Evolutionary conservation across 257 asterid species (phyloP).

Genomic region (Solanum medicagineum): DNA sequence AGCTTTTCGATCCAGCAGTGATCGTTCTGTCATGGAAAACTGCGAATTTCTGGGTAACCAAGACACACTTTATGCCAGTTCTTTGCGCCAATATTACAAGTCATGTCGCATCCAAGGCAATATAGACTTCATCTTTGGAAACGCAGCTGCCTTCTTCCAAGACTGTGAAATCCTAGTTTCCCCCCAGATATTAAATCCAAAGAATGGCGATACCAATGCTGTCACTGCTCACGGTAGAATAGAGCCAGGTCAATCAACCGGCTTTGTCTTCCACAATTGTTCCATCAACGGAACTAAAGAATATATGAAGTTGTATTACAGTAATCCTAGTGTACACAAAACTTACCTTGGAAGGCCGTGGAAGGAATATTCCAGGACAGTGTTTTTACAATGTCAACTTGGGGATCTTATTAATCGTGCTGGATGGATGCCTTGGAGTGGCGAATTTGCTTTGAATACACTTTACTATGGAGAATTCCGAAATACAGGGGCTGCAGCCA

Average conservation of each 20-base stretch:
- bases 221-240: slow-evolving; percentile 48
- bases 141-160: slow-evolving; percentile 33
- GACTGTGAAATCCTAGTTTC: slow-evolving; percentile 26
- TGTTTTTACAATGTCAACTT: slow-evolving; percentile 18
- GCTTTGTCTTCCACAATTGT: slow-evolving; percentile 33
- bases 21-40: slow-evolving; percentile 24
- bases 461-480: slow-evolving; percentile 33
- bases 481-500: slow-evolving; percentile 20
- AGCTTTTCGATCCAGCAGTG: slow-evolving; percentile 41
- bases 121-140: slow-evolving; percentile 44
- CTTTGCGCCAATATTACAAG: slow-evolving; percentile 40
- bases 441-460: slow-evolving; percentile 29
- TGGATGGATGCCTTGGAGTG: slow-evolving; percentile 46
- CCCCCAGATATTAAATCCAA: slow-evolving; percentile 27
- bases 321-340: slow-evolving; percentile 23
- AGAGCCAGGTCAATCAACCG: slow-evolving; percentile 34
- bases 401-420: slow-evolving; percentile 21
- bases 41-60: slow-evolving; percentile 45
- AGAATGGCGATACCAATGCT: slow-evolving; percentile 34
- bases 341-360: slow-evolving; percentile 46
- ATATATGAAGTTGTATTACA: slow-evolving; percentile 27
- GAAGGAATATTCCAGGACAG: slow-evolving; percentile 42
- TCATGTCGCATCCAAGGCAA: slow-evolving; percentile 47
- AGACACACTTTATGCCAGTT: slow-evolving; percentile 37
- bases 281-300: slow-evolving; percentile 34